Percentiles rank a stretch among this genome's conserved stretches.
Evolutionary conservation across 2,329 filamentous ascomycete species (phyloP).

Genomic region (Fusarium protoensiforme): DNA sequence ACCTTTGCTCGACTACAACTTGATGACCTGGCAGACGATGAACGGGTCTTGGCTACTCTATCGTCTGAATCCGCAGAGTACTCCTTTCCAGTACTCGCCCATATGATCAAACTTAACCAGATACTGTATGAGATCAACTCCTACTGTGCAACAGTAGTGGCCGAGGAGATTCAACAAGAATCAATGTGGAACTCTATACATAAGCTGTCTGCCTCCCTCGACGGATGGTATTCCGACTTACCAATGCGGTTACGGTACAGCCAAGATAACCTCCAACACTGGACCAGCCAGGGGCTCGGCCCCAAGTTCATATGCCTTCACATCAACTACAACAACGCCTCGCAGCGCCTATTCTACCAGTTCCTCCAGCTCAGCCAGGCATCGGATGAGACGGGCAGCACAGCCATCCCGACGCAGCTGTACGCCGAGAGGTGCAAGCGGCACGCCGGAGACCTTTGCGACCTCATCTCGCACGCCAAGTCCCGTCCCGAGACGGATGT

Average conservation of each 20-base stretch:
- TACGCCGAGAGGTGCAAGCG: conserved; percentile 38
- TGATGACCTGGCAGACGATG: neutral
- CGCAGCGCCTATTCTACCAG: conserved; percentile 59
- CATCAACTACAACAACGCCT: conserved; percentile 59
- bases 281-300: conserved; percentile 53
- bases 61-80: neutral
- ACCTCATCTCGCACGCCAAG: conserved; percentile 53
- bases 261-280: conserved; percentile 51
- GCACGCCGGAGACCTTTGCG: conserved; percentile 52
- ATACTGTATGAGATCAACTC: conserved; percentile 54
- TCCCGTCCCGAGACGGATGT: conserved; percentile 52
- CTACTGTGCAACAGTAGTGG: conserved; percentile 15
- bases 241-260: conserved; percentile 51
- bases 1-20: neutral
- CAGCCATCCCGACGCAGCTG: neutral
- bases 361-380: conserved; percentile 50
- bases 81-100: neutral
- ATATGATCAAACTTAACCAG: conserved; percentile 43
- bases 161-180: conserved; percentile 19
- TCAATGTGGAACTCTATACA: conserved; percentile 47
- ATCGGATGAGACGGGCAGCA: conserved; percentile 18
- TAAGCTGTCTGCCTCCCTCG: conserved; percentile 46
- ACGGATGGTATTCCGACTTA: conserved; percentile 37
- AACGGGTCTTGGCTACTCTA: neutral
- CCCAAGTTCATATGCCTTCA: conserved; percentile 57